These are phyloP conservation scores for Sugiyamaella japonica DNA, from an alignment of 1,139 yeast genomes.

Conservation along the genomic window DNA sequence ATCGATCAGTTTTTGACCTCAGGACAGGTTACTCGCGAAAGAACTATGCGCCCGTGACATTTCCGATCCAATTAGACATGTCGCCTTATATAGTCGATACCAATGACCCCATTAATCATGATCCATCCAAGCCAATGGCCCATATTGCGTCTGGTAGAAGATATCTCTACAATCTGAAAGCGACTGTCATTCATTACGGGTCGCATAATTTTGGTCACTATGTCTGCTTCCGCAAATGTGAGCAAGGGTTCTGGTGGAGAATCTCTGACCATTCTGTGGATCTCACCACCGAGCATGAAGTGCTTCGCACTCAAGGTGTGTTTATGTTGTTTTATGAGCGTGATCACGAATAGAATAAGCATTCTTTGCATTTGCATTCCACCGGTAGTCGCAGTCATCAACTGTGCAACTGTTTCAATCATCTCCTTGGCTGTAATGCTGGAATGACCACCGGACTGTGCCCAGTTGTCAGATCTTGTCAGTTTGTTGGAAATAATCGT, in stretches of 20 bases:
- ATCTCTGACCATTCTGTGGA: slow-evolving; percentile 87
- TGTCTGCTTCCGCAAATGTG: slow-evolving; percentile 72
- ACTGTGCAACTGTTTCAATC: too few relatives aligned
- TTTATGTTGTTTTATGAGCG: slow-evolving; percentile 87
- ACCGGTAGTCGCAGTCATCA: neutral
- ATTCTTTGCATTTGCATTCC: neutral
- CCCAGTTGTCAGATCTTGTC: too few relatives aligned
- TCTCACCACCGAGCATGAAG: slow-evolving; percentile 76
- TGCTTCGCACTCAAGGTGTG: slow-evolving; percentile 77
- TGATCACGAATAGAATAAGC: slow-evolving; percentile 13
- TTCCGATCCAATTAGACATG: slow-evolving; percentile 66
- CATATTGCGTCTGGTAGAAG: slow-evolving; percentile 19
- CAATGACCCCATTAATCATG: slow-evolving; percentile 54
- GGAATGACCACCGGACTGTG: too few relatives aligned
- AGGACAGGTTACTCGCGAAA: slow-evolving; percentile 79
- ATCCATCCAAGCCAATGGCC: slow-evolving; percentile 71
- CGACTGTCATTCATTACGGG: slow-evolving; percentile 89
- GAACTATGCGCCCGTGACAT: slow-evolving; percentile 77
- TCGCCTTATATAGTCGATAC: slow-evolving; percentile 70
- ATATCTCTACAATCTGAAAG: slow-evolving; percentile 63
- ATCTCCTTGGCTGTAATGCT: too few relatives aligned
- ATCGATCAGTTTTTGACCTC: slow-evolving; percentile 90
- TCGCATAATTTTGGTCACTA: slow-evolving; percentile 96
- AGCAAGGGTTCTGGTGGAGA: slow-evolving; percentile 91
- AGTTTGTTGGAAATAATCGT: too few relatives aligned